These are phyloP conservation scores for Scheffersomyces amazonensis DNA, from an alignment of 805 yeast genomes.

Conservation along the genomic window DNA sequence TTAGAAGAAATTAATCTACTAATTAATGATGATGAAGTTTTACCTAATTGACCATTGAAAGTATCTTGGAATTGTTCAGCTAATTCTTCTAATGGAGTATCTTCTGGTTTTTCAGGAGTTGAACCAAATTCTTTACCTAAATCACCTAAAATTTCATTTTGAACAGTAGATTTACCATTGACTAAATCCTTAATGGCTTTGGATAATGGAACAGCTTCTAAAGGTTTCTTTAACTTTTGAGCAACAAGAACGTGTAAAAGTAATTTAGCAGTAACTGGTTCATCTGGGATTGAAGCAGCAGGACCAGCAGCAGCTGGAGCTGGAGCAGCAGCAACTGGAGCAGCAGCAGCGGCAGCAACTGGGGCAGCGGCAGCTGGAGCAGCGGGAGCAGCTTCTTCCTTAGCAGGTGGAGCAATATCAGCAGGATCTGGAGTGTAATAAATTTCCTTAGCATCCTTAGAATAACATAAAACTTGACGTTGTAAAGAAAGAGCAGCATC, in stretches of 20 bases:
- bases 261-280: conserved; percentile 81
- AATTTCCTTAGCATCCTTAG: conserved; percentile 94
- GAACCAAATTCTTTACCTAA: conserved; percentile 97
- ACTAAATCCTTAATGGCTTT: conserved; percentile 97
- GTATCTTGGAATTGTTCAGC: conserved; percentile 94
- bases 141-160: conserved; percentile 98
- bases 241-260: conserved; percentile 89
- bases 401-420: conserved; percentile 39
- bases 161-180: conserved; percentile 98
- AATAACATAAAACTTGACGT: conserved; percentile 92
- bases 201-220: conserved; percentile 80
- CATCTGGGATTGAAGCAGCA: conserved; percentile 82
- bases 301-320: conserved; percentile 75
- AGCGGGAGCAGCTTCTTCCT: conserved; percentile 31
- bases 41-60: conserved; percentile 86
- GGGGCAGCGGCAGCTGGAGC: conserved; percentile 55
- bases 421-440: conserved; percentile 88
- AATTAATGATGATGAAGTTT: conserved; percentile 84
- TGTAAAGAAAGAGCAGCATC: conserved; percentile 94
- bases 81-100: conserved; percentile 91
- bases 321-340: conserved; percentile 54
- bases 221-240: conserved; percentile 88
- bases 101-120: conserved; percentile 99
- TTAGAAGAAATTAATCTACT: conserved; percentile 92
- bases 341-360: conserved; percentile 55